These are phyloP conservation scores for Pythium periplocum DNA, from an alignment of 352 stramenopile genomes.

Conservation along the genomic window DNA sequence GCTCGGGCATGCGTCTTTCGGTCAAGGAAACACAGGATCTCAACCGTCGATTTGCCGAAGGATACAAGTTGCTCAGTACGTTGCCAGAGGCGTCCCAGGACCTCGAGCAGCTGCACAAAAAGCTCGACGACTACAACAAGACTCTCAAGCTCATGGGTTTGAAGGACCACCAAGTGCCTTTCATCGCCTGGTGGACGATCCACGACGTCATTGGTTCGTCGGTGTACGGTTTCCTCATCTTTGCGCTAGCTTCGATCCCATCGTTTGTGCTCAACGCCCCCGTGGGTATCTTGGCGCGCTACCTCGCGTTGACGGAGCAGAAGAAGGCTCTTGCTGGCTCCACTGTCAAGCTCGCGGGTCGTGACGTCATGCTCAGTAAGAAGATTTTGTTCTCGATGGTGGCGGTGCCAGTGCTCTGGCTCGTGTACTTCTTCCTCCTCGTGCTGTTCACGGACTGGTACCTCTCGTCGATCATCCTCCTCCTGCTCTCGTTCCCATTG, in stretches of 20 bases:
- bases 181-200: slow-evolving; percentile 85
- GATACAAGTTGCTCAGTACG: slow-evolving; percentile 81
- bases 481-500: slow-evolving; percentile 78
- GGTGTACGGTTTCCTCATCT: slow-evolving; percentile 78
- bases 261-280: slow-evolving; percentile 90
- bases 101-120: slow-evolving; percentile 51
- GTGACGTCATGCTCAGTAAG: slow-evolving; percentile 90
- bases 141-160: slow-evolving; percentile 84
- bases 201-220: slow-evolving; percentile 88
- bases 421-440: slow-evolving; percentile 82
- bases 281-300: slow-evolving; percentile 83
- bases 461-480: slow-evolving; percentile 75
- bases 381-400: slow-evolving; percentile 93
- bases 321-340: slow-evolving; percentile 83
- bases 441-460: slow-evolving; percentile 83
- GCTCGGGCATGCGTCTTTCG: slow-evolving; percentile 75
- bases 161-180: slow-evolving; percentile 88
- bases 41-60: slow-evolving; percentile 88
- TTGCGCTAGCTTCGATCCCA: slow-evolving; percentile 87
- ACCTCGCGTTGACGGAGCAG: slow-evolving; percentile 64
- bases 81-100: slow-evolving; percentile 57
- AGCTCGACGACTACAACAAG: slow-evolving; percentile 84
- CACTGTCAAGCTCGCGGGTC: slow-evolving; percentile 88
- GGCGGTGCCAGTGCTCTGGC: slow-evolving; percentile 82
- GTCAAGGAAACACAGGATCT: slow-evolving; percentile 91